phyloP scores from a whole-genome alignment of 1,139 yeast genomes.

The Candida anutae region DNA sequence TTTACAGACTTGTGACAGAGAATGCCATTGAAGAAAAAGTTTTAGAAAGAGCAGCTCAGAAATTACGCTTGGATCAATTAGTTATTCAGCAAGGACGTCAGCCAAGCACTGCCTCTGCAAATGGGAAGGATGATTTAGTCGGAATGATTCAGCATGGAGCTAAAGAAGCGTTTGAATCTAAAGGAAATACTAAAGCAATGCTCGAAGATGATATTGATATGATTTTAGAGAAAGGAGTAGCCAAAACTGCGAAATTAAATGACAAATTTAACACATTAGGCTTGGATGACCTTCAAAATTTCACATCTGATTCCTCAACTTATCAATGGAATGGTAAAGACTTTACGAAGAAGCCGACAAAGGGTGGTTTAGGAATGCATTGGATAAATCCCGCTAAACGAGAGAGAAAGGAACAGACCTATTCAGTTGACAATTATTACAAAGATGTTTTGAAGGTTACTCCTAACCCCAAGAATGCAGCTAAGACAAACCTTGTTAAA shows the following conservation, averaged over 20 bases:
- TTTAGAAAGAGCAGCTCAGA: conserved; percentile 92
- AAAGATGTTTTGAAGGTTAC: conserved; percentile 59
- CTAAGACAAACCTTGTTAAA: conserved; percentile 22
- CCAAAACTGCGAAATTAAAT: conserved; percentile 57
- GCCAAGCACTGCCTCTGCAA: conserved; percentile 38
- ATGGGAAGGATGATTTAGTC: conserved; percentile 73
- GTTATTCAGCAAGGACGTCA: conserved; percentile 93
- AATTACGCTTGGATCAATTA: conserved; percentile 82
- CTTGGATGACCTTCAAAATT: conserved; percentile 84
- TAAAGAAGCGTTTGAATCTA: conserved; percentile 64
- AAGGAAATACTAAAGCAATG: conserved; percentile 21
- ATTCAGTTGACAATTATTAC: conserved; percentile 81
- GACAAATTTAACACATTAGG: conserved; percentile 80
- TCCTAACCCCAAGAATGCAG: conserved; percentile 8
- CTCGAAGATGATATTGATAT: conserved; percentile 74
- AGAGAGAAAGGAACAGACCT: conserved; percentile 83
- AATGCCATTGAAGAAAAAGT: conserved; percentile 96
- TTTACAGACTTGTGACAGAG: conserved; percentile 87
- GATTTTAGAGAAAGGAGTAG: conserved; percentile 69
- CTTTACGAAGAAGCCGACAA: conserved; percentile 56
- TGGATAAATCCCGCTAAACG: conserved; percentile 91
- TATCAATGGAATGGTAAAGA: conserved; percentile 98
- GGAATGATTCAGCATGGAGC: conserved; percentile 98
- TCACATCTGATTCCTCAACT: conserved; percentile 79
- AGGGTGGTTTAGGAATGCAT: conserved; percentile 41